phyloP scores from a whole-genome alignment of 75 land plant genomes.

The Sequoiadendron giganteum region DNA sequence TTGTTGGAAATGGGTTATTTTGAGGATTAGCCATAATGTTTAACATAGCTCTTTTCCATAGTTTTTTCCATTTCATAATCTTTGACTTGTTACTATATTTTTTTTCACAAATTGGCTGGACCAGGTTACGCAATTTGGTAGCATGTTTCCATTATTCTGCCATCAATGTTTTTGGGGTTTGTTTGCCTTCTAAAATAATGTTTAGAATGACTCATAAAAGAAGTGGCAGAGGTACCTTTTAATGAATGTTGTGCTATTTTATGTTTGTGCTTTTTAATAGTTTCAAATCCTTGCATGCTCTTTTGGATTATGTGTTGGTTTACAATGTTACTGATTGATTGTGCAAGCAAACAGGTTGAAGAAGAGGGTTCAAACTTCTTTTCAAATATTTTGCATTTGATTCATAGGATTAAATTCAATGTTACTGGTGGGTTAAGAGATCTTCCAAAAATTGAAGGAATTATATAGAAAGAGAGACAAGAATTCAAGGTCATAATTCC shows the following conservation, averaged over 20 bases:
- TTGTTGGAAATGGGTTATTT: slow-evolving; percentile 60
- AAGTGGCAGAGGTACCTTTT: slow-evolving; percentile 59
- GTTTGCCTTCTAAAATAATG: slow-evolving; percentile 66
- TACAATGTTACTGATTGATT: slow-evolving; percentile 8
- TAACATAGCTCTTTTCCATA: neutral
- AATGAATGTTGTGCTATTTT: neutral
- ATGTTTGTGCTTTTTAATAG: neutral
- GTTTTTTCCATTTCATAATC: neutral
- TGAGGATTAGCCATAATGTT: no score
- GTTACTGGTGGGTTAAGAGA: slow-evolving; percentile 16
- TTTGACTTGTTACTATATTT: slow-evolving; percentile 16
- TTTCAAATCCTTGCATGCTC: neutral
- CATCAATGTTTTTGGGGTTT: slow-evolving; percentile 56
- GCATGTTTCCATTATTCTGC: slow-evolving; percentile 79
- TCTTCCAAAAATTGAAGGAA: slow-evolving; percentile 49
- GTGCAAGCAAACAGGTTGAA: slow-evolving; percentile 41
- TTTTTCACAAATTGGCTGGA: neutral
- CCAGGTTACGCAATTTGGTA: slow-evolving; percentile 78
- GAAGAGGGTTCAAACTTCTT: slow-evolving; percentile 52
- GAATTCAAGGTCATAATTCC: slow-evolving; percentile 68
- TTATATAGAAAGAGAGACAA: slow-evolving; percentile 53
- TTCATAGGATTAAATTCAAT: slow-evolving; percentile 39
- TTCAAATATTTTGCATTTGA: slow-evolving; percentile 34
- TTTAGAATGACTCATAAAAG: slow-evolving; percentile 65
- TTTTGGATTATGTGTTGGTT: neutral